Conservation (phyloP, 1,284 basidiomycete genomes). For the Rhodotorula mucilaginosa region DNA sequence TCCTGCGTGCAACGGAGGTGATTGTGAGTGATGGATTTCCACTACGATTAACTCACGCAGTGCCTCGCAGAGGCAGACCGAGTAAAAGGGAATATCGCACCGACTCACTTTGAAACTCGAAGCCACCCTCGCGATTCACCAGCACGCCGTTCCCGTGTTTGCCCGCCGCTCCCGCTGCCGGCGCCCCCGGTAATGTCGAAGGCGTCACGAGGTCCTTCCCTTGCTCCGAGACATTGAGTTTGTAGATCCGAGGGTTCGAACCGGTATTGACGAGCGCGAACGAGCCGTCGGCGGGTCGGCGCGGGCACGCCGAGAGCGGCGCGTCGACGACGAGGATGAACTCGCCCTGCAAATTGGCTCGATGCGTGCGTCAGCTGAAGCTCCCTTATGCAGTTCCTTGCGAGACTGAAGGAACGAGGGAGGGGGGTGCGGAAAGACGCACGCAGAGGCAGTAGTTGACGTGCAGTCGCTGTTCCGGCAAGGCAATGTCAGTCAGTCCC, state of each 20-base stretch:
- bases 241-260: conserved; percentile 22
- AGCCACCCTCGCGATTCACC: conserved; percentile 25
- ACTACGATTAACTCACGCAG: no score
- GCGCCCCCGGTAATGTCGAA: not conserved
- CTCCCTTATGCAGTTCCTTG: not conserved
- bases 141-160: conserved; percentile 29
- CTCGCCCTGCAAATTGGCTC: conserved; percentile 18
- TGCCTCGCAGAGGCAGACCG: no score
- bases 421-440: not conserved
- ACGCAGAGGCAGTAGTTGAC: conserved; percentile 36
- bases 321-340: conserved; percentile 32
- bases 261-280: conserved; percentile 23
- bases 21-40: not conserved
- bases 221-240: conserved; percentile 25
- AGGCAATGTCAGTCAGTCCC: not conserved
- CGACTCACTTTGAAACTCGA: conserved; percentile 36
- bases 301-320: conserved; percentile 17
- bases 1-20: not conserved
- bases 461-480: conserved; percentile 8
- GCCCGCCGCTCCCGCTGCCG: conserved; percentile 13
- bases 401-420: no score
- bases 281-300: conserved; percentile 26
- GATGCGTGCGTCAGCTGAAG: not conserved
- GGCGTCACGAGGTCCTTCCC: not conserved
- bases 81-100: no score